Evolutionary conservation across 148 eudicot species (phyloP), one percentile per base, ranked within the genome.

Genomic region (Persicaria maculosa): DNA sequence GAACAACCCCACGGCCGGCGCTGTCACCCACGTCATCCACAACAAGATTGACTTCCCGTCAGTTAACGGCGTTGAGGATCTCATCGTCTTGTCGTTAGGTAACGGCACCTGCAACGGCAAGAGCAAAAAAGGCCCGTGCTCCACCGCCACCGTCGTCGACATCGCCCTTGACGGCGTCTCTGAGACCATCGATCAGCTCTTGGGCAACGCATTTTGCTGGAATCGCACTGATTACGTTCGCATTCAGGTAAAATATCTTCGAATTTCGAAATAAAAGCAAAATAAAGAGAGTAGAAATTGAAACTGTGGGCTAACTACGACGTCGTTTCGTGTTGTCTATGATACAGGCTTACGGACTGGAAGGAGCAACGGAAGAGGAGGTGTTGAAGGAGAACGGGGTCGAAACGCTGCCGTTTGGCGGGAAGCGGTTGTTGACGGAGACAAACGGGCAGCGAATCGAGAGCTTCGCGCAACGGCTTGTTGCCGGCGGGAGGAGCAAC

Each of bases 351-450:
- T 65, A 65, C 47, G 70, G 70, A 7, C 7, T 40, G 75, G 84
- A 88, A 16, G 79, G 71, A n/a, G 74, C 53, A 22, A 52, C 55
- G 16, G 78, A 43, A 78, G 88, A 84, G 72, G 79, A 73, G 36
- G 86, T 87, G 72, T 52, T 92, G 74, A 88, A 76, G 43, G 91
- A 86, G 77, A 85, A 81, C 73, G 93, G 88, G 0, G 82, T 92
- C 2, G 99, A 96, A 76, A 83, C 99, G 3, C 44, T 96, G 67
- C 90, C 97, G 53, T 96, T 96, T 72, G 97, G 99, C 68, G 99
- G 94, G 40, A 96, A 96, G 72, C 89, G 94, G 70, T 68, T 96
- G 59, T 59, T 92, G 67, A 79, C 86, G 76, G 99, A 92, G 86
- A 86, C 94, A 0, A 96, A 96, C 76, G 91, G 90, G 59, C 80